phyloP scores from a whole-genome alignment of 176 grass and related monocot species.

The Themeda triandra region DNA sequence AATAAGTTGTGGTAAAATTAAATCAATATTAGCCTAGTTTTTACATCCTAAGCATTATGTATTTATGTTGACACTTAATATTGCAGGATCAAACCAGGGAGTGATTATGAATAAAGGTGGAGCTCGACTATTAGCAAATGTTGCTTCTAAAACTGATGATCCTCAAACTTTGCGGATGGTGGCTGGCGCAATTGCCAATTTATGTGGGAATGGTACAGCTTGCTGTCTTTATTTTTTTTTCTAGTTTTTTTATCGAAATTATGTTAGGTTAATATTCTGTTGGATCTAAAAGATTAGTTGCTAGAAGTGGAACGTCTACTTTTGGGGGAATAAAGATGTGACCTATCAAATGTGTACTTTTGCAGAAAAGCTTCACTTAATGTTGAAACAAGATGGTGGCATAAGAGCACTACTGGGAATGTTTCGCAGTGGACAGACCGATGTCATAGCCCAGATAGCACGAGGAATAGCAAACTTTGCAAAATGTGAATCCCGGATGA shows the following conservation, averaged over 20 bases:
- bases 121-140: conserved; percentile 75
- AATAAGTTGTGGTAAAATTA: not conserved
- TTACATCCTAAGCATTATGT: not conserved
- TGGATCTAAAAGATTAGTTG: not conserved
- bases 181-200: conserved; percentile 93
- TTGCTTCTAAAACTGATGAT: conserved; percentile 76
- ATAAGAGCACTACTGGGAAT: conserved; percentile 83
- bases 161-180: conserved; percentile 90
- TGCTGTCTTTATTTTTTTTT: not conserved
- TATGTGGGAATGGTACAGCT: conserved; percentile 91
- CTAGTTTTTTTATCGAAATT: not conserved
- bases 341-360: not conserved
- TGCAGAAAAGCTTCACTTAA: conserved; percentile 69
- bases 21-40: not conserved
- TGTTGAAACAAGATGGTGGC: conserved; percentile 85
- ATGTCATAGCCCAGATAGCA: conserved; percentile 93
- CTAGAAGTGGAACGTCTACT: not conserved
- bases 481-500: conserved; percentile 95
- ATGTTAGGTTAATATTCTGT: not conserved
- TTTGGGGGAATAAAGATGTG: not conserved
- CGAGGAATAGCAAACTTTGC: conserved; percentile 95
- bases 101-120: conserved; percentile 94
- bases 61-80: conserved; percentile 22
- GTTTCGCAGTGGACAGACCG: conserved; percentile 56
- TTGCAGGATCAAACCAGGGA: conserved; percentile 71